Conservation (phyloP, 495 filamentous ascomycete species). For the Pseudomonodictys pantanalensis region DNA sequence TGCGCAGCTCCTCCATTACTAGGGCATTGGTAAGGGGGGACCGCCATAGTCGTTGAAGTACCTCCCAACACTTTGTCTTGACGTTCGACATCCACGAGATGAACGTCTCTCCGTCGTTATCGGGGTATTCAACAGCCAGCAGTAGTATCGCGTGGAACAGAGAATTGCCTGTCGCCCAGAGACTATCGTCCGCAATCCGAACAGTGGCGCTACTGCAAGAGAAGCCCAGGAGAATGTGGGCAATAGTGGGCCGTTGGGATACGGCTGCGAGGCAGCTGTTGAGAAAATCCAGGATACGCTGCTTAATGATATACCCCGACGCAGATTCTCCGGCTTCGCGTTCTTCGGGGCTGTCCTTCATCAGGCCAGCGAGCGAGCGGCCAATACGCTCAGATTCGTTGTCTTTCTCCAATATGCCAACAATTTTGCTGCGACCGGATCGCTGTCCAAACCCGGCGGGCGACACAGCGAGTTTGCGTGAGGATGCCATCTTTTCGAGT, state of each 20-base stretch:
- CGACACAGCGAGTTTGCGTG: conserved; percentile 60
- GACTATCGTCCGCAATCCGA: conserved; percentile 57
- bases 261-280: conserved; percentile 70
- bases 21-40: conserved; percentile 74
- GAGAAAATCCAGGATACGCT: conserved; percentile 76
- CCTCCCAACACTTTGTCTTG: conserved; percentile 70
- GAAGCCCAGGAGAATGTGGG: conserved; percentile 89
- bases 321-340: conserved; percentile 59
- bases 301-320: conserved; percentile 70
- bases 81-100: conserved; percentile 68
- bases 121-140: conserved; percentile 61
- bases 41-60: conserved; percentile 77
- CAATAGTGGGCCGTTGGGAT: conserved; percentile 72
- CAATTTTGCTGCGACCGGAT: conserved; percentile 69
- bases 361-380: conserved; percentile 61
- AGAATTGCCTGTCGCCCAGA: conserved; percentile 65
- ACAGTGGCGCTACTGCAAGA: conserved; percentile 65
- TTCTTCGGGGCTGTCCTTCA: conserved; percentile 61
- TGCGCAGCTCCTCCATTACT: conserved; percentile 72
- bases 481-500: conserved; percentile 79
- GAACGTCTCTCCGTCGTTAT: conserved; percentile 57
- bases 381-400: conserved; percentile 68
- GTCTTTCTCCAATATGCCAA: conserved; percentile 70
- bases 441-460: conserved; percentile 34
- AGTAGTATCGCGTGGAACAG: conserved; percentile 78